Conservation (phyloP, 2,329 filamentous ascomycete species). For the Trichoderma breve region DNA sequence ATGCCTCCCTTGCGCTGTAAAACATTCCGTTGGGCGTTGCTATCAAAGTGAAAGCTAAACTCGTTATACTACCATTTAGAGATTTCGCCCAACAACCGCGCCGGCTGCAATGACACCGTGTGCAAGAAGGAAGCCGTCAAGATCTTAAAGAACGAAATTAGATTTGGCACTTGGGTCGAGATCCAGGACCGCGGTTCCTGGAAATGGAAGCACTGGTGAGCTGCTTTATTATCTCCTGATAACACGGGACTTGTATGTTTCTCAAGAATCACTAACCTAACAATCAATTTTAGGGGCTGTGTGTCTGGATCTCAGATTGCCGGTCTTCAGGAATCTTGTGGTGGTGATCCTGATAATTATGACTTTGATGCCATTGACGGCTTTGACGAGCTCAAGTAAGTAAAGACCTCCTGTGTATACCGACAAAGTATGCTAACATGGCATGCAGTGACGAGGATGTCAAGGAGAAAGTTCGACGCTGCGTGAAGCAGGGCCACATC, state of each 20-base stretch:
- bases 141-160: slow-evolving; percentile 74
- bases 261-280: neutral
- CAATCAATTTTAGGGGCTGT: slow-evolving; percentile 66
- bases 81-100: slow-evolving; percentile 65
- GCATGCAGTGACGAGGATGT: slow-evolving; percentile 50
- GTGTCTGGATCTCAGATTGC: slow-evolving; percentile 72
- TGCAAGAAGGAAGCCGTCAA: slow-evolving; percentile 72
- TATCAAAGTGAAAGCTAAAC: neutral
- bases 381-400: slow-evolving; percentile 68
- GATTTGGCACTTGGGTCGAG: slow-evolving; percentile 71
- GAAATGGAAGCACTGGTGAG: slow-evolving; percentile 85
- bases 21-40: neutral
- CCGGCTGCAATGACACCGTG: slow-evolving; percentile 67
- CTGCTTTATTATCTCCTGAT: slow-evolving; percentile 1
- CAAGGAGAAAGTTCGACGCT: slow-evolving; percentile 71
- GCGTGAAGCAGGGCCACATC: slow-evolving; percentile 75
- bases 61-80: slow-evolving; percentile 50
- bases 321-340: slow-evolving; percentile 60
- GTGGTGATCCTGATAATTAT: slow-evolving; percentile 41
- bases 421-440: neutral
- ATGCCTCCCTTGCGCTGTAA: neutral
- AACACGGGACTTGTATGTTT: neutral
- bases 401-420: slow-evolving; percentile 6
- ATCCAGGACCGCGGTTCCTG: slow-evolving; percentile 62
- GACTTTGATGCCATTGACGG: slow-evolving; percentile 73